Base-by-base conservation (phyloP, 805 yeast genomes). In the Lipomyces spencermartinsiae region DNA sequence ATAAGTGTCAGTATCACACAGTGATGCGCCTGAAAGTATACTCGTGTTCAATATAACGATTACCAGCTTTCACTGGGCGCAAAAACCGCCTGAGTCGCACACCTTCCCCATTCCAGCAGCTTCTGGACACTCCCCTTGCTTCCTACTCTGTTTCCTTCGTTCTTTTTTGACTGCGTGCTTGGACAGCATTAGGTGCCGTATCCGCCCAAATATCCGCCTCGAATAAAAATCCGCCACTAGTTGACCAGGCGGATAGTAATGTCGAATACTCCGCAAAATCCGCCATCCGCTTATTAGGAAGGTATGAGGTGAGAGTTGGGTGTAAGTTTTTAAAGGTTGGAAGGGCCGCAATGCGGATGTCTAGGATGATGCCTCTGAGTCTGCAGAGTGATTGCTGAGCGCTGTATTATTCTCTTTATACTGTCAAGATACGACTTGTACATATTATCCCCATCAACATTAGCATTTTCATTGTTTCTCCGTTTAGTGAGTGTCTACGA, bases 391-490 rank as follows among this genome's bases (percentile, higher is more conserved):
- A n/a, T n/a, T n/a, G n/a, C n/a, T n/a, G n/a, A n/a, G n/a, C 16
- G n/a, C n/a, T 39, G 49, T 46, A 46, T 46, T 46, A 5, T 46
- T 46, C 53, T 46, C 53, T 46, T 46, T 14, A 6, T 46, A 46
- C 25, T 46, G 53, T 46, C 53, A 46, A 46, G 4, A 2, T 3
- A 3, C 53, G 5, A 46, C 4, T 14, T 46, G 5, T 46, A 46
- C 53, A 46, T 46, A 46, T 46, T 46, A 46, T 46, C 53, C n/a
- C n/a, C 53, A 46, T 46, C 53, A 46, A 46, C 49, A 46, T 46
- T 46, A 46, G 4, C 53, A 46, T 46, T 8, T 8, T 46, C 53
- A 46, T 19, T 2, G 53, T 46, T 46, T 46, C 53, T 46, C 53
- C 53, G 53, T 25, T 25, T 25, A 25, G 3, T 25, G 29, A 25